Evolutionary conservation across 1,284 basidiomycete species (phyloP), one percentile per base, ranked within the genome.

Genomic region (Psilocybe mexicana): DNA sequence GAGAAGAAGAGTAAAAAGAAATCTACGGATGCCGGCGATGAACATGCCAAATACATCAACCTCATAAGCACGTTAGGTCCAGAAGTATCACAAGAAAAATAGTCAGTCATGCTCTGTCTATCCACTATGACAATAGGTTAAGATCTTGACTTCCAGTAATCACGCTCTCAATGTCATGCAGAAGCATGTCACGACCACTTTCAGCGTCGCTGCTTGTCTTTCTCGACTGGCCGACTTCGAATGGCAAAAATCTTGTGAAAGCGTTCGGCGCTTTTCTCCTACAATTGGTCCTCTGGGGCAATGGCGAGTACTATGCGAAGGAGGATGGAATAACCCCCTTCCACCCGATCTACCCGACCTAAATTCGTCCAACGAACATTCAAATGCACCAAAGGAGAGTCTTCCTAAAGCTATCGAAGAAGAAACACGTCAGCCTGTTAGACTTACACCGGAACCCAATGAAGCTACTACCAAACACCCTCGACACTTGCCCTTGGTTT

Each of bases 1-100:
- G 89, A 92, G 76, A 90, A 88, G 76, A 92, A 88, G 67, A 80
- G 83, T 25, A 92, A 90, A 78, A 88, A 84, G 73, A 87, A 82
- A 54, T 72, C 83, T 12, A 78, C 78, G n/a, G 87, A 91, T 63
- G 84, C 80, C 5, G 76, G 75, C 11, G 89, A 90, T 25, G 90
- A 92, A 65, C 90, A 92, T 69, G 80, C 84, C 43, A 84, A 87
- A 18, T 92, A 92, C 69, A 84, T 92, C 57, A 84, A 85, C 64
- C 74, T 91, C 0, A 84, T 92, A 57, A 86, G 82, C 63, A 76
- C 79, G n/a, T 70, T 92, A 12, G 90, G 89, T 0, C 87, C 88
- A 7, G 90, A 92, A 65, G 85, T 91, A 59, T 86, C 87, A 7
- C 83, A 88, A 66, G 86, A 89, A 67, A 91, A 89, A 78, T 83